Evolutionary conservation across 2,329 filamentous ascomycete genomes (phyloP), one percentile per base, ranked within the genome.

Genomic region (Purpureocillium lavendulum): DNA sequence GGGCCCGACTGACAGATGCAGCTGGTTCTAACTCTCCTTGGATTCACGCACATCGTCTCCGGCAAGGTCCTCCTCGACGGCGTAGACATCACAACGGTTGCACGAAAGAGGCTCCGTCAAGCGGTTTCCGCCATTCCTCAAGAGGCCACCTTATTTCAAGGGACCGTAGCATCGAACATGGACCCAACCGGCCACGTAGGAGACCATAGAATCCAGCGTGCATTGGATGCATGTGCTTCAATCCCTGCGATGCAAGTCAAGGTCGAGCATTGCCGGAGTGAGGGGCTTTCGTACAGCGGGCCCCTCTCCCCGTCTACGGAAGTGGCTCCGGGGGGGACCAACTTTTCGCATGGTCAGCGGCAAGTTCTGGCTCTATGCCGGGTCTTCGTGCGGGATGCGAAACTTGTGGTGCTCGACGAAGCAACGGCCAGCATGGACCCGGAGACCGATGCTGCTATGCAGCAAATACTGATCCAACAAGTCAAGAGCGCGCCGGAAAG

Each of bases 151-250:
- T 52, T 73, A 1, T 69, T 70, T 46, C 64, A 62, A 35, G 67
- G 66, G 4, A 61, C 55, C 17, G 57, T 69, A 10, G 52, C 52
- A 24, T 62, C 59, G 12, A 69, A 82, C 47, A 63, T 83, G 11
- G 77, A 83, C 54, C 72, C 78, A 0, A 75, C 77, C 36, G 62
- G 62, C 56, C 13, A 59, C 50, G 38, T 62, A 58, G 61, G 65
- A 0, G 70, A 74, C 40, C 55, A 26, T 26, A 26, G 5, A 26
- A 26, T 26, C 21, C 21, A 26, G 21, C 21, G 21, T 56, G 3
- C 65, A 70, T 30, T 61, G 82, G 1, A 60, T 65, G 26, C 69
- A 70, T 44, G 77, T 74, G 0, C 59, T 83, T 5, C 63, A 69
- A 29, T 69, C 74, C 21, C 21, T 26, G 21, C 21, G 21, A 17